A percentile compares a stretch with the other conserved stretches of the same genome.
phyloP scores from a whole-genome alignment of 208 protist genomes.

The Acanthamoeba lenticulata region DNA sequence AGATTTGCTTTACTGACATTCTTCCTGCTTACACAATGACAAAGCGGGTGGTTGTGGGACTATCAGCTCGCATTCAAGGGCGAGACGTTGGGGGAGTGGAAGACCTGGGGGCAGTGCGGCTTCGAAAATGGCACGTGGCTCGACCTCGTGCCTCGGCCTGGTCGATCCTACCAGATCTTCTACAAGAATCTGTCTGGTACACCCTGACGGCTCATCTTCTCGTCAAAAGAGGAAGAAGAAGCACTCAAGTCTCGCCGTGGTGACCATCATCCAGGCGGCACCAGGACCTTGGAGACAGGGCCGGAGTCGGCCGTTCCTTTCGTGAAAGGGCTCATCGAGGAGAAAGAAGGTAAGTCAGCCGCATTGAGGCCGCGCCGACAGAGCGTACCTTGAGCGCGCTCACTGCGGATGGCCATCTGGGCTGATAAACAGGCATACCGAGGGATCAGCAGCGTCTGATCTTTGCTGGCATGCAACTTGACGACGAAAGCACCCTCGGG shows the following conservation, averaged over 20 bases:
- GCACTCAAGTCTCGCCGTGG: background rate
- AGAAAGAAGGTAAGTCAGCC: background rate
- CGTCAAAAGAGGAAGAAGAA: background rate
- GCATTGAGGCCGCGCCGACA: no score
- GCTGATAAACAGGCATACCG: background rate
- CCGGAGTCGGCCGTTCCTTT: background rate
- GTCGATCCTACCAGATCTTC: background rate
- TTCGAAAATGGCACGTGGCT: background rate
- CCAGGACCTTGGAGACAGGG: background rate
- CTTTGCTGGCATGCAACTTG: background rate
- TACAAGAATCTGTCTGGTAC: background rate
- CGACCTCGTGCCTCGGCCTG: background rate
- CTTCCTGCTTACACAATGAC: no score
- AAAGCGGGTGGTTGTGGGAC: background rate
- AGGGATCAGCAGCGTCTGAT: background rate
- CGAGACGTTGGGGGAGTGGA: background rate
- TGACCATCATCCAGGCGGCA: background rate
- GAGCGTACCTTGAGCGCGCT: no score
- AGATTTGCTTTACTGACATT: background rate
- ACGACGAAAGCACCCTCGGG: background rate
- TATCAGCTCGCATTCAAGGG: background rate
- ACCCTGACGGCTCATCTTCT: background rate
- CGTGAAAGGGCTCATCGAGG: background rate
- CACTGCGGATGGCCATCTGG: no score
- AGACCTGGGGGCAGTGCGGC: background rate